Evolutionary conservation across 2,329 filamentous ascomycete species (phyloP).

Genomic region (Penicillium sp.): DNA sequence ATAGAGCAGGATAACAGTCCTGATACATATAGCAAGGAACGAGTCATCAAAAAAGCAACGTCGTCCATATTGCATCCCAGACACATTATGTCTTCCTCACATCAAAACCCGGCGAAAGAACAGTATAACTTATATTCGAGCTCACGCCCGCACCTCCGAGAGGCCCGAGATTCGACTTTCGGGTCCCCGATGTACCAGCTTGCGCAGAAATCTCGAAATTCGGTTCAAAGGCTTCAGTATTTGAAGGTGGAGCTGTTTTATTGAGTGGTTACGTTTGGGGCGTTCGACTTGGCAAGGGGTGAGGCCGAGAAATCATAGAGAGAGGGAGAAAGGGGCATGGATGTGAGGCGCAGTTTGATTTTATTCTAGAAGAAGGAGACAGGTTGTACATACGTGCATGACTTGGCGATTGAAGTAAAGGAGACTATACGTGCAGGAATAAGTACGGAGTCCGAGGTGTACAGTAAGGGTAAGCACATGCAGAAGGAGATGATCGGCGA

Average conservation of each 20-base stretch:
- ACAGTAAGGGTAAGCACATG: background rate
- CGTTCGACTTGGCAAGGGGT: slow-evolving; percentile 21
- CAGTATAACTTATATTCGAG: slow-evolving; percentile 40
- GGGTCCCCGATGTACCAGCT: slow-evolving; percentile 40
- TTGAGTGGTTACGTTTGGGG: slow-evolving; percentile 49
- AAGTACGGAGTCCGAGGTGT: background rate
- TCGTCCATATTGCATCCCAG: slow-evolving; percentile 45
- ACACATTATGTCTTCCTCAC: slow-evolving; percentile 50
- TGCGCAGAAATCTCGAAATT: slow-evolving; percentile 40
- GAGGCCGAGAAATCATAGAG: background rate
- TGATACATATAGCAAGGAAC: background rate
- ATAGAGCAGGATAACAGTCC: background rate
- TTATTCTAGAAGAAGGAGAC: no score
- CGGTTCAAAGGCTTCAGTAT: slow-evolving; percentile 51
- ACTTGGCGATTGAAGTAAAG: background rate
- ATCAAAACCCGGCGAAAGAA: slow-evolving; percentile 45
- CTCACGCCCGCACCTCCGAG: slow-evolving; percentile 24
- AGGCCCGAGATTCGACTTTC: slow-evolving; percentile 38
- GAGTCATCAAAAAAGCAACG: no score
- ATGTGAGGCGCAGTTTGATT: slow-evolving; percentile 17
- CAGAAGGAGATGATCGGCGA: background rate
- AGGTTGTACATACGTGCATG: background rate
- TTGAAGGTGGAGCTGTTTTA: slow-evolving; percentile 49
- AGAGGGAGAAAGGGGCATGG: slow-evolving; percentile 14
- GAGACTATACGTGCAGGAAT: background rate